Percentiles rank a stretch among this genome's conserved stretches.
Evolutionary conservation across 371 early-diverging fungal species (phyloP).

Genomic region (Rhizopus microsporus): DNA sequence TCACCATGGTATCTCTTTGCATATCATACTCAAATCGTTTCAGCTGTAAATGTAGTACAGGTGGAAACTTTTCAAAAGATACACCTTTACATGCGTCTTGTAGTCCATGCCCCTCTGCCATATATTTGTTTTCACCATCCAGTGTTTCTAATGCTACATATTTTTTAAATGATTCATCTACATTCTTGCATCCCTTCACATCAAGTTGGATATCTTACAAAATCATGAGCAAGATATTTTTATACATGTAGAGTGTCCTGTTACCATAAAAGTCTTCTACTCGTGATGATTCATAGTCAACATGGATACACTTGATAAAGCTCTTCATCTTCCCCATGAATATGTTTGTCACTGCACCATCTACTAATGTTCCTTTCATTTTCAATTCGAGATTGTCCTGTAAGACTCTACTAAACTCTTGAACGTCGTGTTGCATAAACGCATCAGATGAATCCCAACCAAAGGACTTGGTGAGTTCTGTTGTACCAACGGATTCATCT

Average conservation of each 20-base stretch:
- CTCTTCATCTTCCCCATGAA: slow-evolving; percentile 96
- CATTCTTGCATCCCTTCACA: slow-evolving; percentile 88
- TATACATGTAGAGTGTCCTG: neutral
- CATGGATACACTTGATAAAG: slow-evolving; percentile 91
- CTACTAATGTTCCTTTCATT: slow-evolving; percentile 85
- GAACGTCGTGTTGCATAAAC: slow-evolving; percentile 97
- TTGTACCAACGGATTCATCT: slow-evolving; percentile 65
- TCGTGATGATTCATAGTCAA: slow-evolving; percentile 92
- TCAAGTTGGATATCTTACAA: slow-evolving; percentile 87
- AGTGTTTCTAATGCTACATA: slow-evolving; percentile 90
- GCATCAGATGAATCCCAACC: slow-evolving; percentile 95
- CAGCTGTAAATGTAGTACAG: slow-evolving; percentile 95
- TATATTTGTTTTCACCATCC: slow-evolving; percentile 97
- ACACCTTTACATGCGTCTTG: slow-evolving; percentile 98
- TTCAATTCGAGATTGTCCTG: slow-evolving; percentile 93
- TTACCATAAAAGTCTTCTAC: slow-evolving; percentile 66
- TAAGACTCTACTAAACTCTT: slow-evolving; percentile 94
- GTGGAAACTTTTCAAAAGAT: slow-evolving; percentile 93
- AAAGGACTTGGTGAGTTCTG: slow-evolving; percentile 93
- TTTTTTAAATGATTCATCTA: slow-evolving; percentile 89
- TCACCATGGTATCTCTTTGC: slow-evolving; percentile 88
- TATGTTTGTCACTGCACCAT: slow-evolving; percentile 89
- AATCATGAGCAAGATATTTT: neutral
- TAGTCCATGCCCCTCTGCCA: slow-evolving; percentile 93
- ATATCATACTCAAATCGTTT: slow-evolving; percentile 99